These are phyloP conservation scores for Cyberlindnera maritima DNA, from an alignment of 805 yeast species.

Conservation along the genomic window DNA sequence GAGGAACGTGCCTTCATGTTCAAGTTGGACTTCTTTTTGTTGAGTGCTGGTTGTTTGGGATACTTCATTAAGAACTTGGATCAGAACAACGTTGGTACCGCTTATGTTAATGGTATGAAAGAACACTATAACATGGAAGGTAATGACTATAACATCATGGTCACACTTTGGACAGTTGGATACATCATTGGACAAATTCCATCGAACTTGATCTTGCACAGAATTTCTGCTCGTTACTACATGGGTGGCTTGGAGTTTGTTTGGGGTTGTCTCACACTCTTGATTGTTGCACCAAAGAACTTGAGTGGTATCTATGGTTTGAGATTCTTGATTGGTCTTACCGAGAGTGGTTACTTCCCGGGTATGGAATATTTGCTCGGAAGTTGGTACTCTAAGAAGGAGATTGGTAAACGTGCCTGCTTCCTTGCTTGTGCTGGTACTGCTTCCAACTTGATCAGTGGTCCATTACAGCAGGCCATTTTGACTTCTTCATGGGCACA, in stretches of 20 bases:
- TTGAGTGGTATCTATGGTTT: slow-evolving; percentile 31
- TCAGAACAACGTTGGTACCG: slow-evolving; percentile 41
- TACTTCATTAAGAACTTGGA: slow-evolving; percentile 45
- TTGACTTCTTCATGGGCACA: slow-evolving; percentile 26
- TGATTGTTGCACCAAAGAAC: slow-evolving; percentile 30
- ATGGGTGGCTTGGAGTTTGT: slow-evolving; percentile 41
- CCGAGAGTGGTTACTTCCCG: slow-evolving; percentile 48
- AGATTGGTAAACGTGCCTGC: slow-evolving; percentile 35
- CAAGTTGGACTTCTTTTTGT: slow-evolving; percentile 38
- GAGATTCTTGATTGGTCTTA: slow-evolving; percentile 42
- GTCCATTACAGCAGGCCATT: slow-evolving; percentile 37
- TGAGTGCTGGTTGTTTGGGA: slow-evolving; percentile 42
- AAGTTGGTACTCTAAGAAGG: slow-evolving; percentile 34
- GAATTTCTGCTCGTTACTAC: slow-evolving; percentile 41
- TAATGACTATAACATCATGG: slow-evolving; percentile 43
- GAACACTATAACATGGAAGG: slow-evolving; percentile 40
- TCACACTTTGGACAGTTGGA: slow-evolving; percentile 47
- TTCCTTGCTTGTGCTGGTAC: slow-evolving; percentile 35
- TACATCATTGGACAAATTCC: slow-evolving; percentile 51
- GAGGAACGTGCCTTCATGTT: slow-evolving; percentile 33
- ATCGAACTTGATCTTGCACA: slow-evolving; percentile 39
- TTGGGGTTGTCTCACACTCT: slow-evolving; percentile 42
- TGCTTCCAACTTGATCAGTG: slow-evolving; percentile 36
- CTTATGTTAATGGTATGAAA: slow-evolving; percentile 47
- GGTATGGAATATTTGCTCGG: slow-evolving; percentile 42